Conservation (phyloP, 176 grass and related monocot genomes). For the Poa pratensis region DNA sequence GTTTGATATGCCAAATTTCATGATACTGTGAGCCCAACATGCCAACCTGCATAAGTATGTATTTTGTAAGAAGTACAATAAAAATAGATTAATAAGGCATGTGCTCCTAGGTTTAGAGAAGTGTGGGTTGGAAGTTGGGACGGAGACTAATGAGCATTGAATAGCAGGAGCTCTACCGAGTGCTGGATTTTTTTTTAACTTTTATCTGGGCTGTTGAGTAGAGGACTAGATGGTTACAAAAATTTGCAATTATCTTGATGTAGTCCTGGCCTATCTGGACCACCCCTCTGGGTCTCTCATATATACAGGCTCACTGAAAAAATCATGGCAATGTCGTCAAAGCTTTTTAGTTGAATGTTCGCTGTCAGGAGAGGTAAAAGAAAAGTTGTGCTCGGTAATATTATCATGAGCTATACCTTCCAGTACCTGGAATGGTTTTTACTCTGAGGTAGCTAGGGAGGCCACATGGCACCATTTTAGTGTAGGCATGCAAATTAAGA, state of each 20-base stretch:
- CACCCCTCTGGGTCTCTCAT: background rate
- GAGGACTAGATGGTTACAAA: background rate
- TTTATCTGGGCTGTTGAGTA: background rate
- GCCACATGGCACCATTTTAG: too few relatives aligned
- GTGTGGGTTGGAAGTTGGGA: background rate
- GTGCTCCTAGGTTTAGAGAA: too few relatives aligned
- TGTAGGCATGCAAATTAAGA: too few relatives aligned
- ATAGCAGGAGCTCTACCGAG: background rate
- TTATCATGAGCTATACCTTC: background rate
- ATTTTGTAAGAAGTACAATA: background rate
- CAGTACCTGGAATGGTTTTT: background rate
- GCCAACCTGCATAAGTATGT: too few relatives aligned
- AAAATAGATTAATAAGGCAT: background rate
- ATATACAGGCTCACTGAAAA: background rate
- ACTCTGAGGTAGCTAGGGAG: too few relatives aligned
- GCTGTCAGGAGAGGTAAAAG: too few relatives aligned
- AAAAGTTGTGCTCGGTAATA: background rate
- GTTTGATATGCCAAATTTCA: too few relatives aligned
- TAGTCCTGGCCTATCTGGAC: background rate
- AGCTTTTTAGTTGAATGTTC: background rate
- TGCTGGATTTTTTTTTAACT: background rate
- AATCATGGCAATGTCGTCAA: background rate
- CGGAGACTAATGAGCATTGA: background rate
- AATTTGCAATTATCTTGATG: background rate
- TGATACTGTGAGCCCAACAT: too few relatives aligned